Evolutionary conservation across 768 basidiomycete species (phyloP), one percentile per base, ranked within the genome.

Genomic region (Rhodosporidiobolus odoratus): DNA sequence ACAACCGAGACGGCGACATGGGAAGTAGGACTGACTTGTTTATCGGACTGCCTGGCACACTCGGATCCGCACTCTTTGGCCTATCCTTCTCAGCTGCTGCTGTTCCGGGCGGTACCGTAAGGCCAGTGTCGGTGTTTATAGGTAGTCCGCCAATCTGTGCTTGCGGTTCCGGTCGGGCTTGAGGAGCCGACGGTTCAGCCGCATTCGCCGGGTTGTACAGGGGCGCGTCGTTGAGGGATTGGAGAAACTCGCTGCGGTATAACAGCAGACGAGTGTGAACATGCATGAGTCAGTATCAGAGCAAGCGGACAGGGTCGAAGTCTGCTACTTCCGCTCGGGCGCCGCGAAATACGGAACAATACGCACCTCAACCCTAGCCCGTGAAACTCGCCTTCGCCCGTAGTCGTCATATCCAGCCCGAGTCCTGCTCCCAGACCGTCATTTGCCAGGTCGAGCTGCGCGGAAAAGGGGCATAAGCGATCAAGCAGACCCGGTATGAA

Each of bases 171-270:
- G 35, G 66, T 17, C 37, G 62, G 12, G 53, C 19, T 23, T 27
- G 62, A 15, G 3, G 50, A 47, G 41, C 34, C 13, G 35, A 37
- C n/a, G 32, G 71, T 2, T 5, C 37, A 86, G 82, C 2, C 82
- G 82, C 58, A 81, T 78, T 67, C 80, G 77, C 8, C 86, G 35
- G 27, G 43, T 52, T 47, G 50, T 53, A 64, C 19, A n/a, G n/a
- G n/a, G 59, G 68, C 0, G 75, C 34, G 54, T 93, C 90, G 79
- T 92, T 90, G 15, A 94, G 84, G 0, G 90, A 90, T 78, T 92
- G 90, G 34, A 94, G 83, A 79, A 92, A 93, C 77, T 94, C 91
- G 41, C 91, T 92, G n/a, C 23, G 23, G 34, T 52, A n/a, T 35
- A 56, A 25, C n/a, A 66, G 47, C 23, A n/a, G n/a, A n/a, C n/a